Percentiles rank a stretch among this genome's conserved stretches.
Conservation (phyloP, 129 eudicot species). For the Artemisia annua region DNA sequence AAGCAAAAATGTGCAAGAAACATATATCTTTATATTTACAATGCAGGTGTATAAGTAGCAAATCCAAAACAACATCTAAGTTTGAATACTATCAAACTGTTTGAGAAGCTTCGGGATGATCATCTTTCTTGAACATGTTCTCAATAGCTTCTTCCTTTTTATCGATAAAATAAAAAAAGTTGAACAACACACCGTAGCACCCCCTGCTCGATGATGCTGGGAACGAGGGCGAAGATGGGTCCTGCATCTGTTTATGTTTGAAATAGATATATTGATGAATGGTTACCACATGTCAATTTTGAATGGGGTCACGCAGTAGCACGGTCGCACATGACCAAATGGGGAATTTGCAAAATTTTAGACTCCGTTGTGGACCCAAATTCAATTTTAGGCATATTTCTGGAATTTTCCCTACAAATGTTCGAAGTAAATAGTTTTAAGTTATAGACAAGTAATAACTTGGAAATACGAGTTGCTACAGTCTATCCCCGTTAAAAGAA, state of each 20-base stretch:
- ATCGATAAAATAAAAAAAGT: slow-evolving; percentile 51
- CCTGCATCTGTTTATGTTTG: slow-evolving; percentile 36
- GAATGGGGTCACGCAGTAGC: too few relatives aligned
- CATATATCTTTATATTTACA: slow-evolving; percentile 3
- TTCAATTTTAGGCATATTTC: too few relatives aligned
- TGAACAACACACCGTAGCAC: slow-evolving; percentile 27
- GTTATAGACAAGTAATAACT: too few relatives aligned
- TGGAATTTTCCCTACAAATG: too few relatives aligned
- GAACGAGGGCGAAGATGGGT: slow-evolving; percentile 32
- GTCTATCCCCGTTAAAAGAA: too few relatives aligned
- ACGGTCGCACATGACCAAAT: too few relatives aligned
- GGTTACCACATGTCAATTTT: neutral
- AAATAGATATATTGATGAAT: slow-evolving; percentile 46
- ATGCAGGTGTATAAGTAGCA: slow-evolving; percentile 2
- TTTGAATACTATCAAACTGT: slow-evolving; percentile 8
- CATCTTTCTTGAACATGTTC: slow-evolving; percentile 41
- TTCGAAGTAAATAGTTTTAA: too few relatives aligned
- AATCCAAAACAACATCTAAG: neutral
- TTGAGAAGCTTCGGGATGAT: slow-evolving; percentile 25
- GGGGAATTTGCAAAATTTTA: too few relatives aligned
- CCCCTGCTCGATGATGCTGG: slow-evolving; percentile 33
- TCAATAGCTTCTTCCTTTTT: slow-evolving; percentile 64
- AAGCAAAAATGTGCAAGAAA: neutral
- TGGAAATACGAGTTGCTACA: too few relatives aligned
- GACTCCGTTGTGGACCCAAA: too few relatives aligned